A percentile compares a stretch with the other conserved stretches of the same genome.
phyloP scores from a whole-genome alignment of 129 eudicot species.

The Dittrichia graveolens region DNA sequence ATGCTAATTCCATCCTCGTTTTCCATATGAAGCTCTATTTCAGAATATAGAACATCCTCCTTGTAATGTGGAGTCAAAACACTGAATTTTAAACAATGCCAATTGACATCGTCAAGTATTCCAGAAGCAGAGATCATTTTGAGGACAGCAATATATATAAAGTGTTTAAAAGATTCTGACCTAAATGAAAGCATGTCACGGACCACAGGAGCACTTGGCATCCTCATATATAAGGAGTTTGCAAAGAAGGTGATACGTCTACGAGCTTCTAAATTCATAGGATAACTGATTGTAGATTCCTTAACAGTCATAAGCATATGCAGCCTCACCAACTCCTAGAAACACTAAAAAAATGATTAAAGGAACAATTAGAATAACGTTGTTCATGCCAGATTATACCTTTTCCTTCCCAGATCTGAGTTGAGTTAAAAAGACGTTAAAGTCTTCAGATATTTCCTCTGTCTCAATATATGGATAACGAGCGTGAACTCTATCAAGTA shows the following conservation, averaged over 20 bases:
- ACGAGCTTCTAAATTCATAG: conserved; percentile 95
- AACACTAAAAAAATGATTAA: not conserved
- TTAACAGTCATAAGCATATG: conserved; percentile 84
- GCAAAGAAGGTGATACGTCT: conserved; percentile 96
- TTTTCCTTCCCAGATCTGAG: conserved; percentile 86
- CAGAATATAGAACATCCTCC: conserved; percentile 93
- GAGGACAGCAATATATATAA: conserved; percentile 1
- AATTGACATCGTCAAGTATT: conserved; percentile 11
- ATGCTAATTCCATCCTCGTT: conserved; percentile 96
- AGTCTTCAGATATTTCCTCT: conserved; percentile 78
- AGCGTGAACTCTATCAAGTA: conserved; percentile 55
- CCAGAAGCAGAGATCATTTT: conserved; percentile 2
- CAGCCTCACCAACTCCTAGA: conserved; percentile 79
- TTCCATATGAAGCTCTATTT: conserved; percentile 69
- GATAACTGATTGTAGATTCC: conserved; percentile 95
- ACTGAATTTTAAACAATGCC: conserved; percentile 40
- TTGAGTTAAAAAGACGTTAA: conserved; percentile 48
- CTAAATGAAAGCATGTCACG: conserved; percentile 99
- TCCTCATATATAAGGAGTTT: conserved; percentile 89
- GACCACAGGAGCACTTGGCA: conserved; percentile 95
- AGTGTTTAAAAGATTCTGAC: conserved; percentile 38
- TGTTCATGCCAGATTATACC: conserved; percentile 47
- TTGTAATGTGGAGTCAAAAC: conserved; percentile 95
- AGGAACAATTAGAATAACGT: not conserved
- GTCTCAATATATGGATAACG: conserved; percentile 41